Base-by-base conservation (phyloP, 768 basidiomycete species). In the Mycena epipterygia region DNA sequence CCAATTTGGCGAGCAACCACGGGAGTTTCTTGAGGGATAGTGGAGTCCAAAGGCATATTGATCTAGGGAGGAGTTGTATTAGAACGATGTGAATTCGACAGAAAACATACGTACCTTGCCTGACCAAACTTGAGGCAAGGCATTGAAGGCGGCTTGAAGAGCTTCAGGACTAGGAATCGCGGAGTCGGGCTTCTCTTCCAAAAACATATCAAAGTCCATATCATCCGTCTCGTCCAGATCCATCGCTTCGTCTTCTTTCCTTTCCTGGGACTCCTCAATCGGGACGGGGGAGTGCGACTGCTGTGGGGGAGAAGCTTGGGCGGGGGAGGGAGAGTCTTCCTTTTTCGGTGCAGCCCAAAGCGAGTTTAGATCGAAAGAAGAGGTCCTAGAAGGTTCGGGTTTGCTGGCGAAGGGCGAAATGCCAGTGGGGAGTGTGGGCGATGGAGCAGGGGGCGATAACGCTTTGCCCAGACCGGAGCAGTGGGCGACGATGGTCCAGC, bases 141-240 rank as follows among this genome's bases (percentile, higher is more conserved):
- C 84, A 64, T 91, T 88, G 73, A 93, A 89, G 16, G 79, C 79
- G 23, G 83, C 84, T 68, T 88, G 85, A 51, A 85, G 83, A 23
- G 80, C 83, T 61, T 86, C 86, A 19, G 84, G 65, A 42, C 73
- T 75, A 42, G 79, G 73, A 5, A 75, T 79, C 19, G 74, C 70
- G 1, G 86, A 84, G 32, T 84, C 88, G 7, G 84, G 87, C 69
- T 91, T 88, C 67, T 93, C 89, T 66, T 90, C 88, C 42, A 96
- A 81, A 76, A 95, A 91, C 90, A 95, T 93, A 74, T 95, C 95
- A 75, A 96, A 95, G 78, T 95, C 95, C 70, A 90, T 88, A 79
- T 95, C 95, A 61, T 90, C 89, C 13, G 90, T 86, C 68, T 86
- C 88, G 57, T 84, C 85, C 44, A 81, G 80, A 75, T 87, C 89